A percentile compares a stretch with the other conserved stretches of the same genome.
These are phyloP conservation scores for Nicotiana tomentosiformis DNA, from an alignment of 257 asterid genomes.

Conservation along the genomic window DNA sequence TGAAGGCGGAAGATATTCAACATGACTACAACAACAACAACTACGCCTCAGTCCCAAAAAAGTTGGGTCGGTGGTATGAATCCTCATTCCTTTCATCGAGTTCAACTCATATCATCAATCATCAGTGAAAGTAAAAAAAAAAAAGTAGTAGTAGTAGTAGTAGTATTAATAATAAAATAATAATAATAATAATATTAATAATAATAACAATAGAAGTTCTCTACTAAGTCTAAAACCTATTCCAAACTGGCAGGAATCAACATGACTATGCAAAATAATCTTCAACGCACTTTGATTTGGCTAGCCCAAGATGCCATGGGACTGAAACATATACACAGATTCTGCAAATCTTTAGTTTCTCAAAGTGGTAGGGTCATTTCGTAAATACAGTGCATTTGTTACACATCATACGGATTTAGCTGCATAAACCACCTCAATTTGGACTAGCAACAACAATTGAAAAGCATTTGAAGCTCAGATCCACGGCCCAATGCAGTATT, in stretches of 20 bases:
- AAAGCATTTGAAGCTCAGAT: not conserved
- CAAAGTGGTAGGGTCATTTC: not conserved
- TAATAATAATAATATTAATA: no score
- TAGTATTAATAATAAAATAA: no score
- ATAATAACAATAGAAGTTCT: no score
- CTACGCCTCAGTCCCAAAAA: no score
- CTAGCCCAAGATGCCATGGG: not conserved
- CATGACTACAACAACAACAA: no score
- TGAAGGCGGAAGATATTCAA: not conserved
- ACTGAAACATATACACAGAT: not conserved
- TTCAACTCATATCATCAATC: no score
- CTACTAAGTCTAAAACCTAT: no score
- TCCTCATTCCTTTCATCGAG: no score
- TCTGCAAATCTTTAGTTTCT: not conserved
- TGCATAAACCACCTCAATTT: not conserved
- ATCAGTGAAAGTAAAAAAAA: no score
- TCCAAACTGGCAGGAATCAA: not conserved
- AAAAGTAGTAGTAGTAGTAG: no score
- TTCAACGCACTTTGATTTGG: not conserved
- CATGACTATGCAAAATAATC: not conserved
- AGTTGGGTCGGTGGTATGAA: no score
- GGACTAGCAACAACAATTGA: not conserved
- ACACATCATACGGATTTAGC: not conserved
- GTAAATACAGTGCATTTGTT: not conserved
- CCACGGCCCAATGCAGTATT: not conserved